Base-by-base conservation (phyloP, 257 asterid genomes). In the Solanum gandarillasii region DNA sequence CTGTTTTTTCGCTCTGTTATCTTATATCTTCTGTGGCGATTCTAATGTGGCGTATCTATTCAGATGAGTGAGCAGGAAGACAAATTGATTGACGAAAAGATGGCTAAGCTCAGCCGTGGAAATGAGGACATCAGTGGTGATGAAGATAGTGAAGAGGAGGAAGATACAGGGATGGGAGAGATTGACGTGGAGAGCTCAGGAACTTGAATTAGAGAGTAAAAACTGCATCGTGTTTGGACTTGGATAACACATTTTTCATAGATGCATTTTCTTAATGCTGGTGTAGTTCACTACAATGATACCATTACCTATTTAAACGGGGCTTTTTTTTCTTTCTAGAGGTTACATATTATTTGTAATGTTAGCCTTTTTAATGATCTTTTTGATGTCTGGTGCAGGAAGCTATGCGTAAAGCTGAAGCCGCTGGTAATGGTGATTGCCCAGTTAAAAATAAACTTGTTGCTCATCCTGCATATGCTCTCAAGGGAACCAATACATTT, bases 21-120 rank as follows among this genome's bases (percentile, higher is more conserved):
- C 20, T 5, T 27, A 48, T 16, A 16, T 46, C 41, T 27, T 27
- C 12, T 48, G 70, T 82, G 71, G 43, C 6, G 43, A 82, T 48
- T 48, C 86, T 82, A 67, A 48, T 82, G 20, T 20, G 86, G 34
- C 3, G 23, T 18, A 48, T 82, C 86, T 31, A 32, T 48, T 60
- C 85, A 97, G 99, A 96, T 97, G 96, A 97, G 99, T 46, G 98
- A 97, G 87, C 92, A 98, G 89, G 98, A 97, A 91, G 98, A 95
- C 86, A 97, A 94, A 88, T 85, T 93, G 85, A 97, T 95, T 52
- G 95, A 95, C 1, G 98, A 95, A 71, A 95, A 95, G 1, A 93
- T 97, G 98, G 95, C 92, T 35, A 95, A 95, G 92, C 91, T 95
- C 5, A 90, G 92, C 1, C 94, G 85, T 23, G 91, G 92, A 87